A percentile compares a stretch with the other conserved stretches of the same genome.
phyloP scores from a whole-genome alignment of 1,284 basidiomycete species.

The Cystobasidium pallidum region DNA sequence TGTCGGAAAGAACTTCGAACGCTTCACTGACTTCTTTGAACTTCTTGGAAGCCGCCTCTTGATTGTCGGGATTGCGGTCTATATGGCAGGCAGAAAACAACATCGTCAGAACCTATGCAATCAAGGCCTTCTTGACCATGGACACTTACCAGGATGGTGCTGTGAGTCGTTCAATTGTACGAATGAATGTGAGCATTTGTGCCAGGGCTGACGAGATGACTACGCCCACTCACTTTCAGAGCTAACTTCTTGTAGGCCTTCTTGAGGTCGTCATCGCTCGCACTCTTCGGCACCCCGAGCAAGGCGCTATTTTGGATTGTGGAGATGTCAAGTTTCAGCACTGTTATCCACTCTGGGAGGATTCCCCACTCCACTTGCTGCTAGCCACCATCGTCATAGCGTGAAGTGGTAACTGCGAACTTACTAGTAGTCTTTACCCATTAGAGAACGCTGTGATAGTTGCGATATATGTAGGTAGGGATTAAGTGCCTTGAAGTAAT shows the following conservation, averaged over 20 bases:
- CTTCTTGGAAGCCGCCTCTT: conserved; percentile 81
- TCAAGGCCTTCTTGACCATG: background rate
- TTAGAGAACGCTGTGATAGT: background rate
- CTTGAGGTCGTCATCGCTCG: conserved; percentile 80
- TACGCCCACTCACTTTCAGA: conserved; percentile 20
- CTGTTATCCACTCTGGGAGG: background rate
- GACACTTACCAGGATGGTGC: conserved; percentile 26
- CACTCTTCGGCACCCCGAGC: conserved; percentile 72
- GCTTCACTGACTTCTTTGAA: conserved; percentile 96
- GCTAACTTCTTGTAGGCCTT: conserved; percentile 57
- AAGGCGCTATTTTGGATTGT: conserved; percentile 52
- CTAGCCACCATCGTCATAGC: background rate
- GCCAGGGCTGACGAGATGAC: background rate
- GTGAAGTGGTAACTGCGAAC: background rate
- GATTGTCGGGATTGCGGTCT: conserved; percentile 77
- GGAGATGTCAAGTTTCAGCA: background rate
- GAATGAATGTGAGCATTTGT: background rate
- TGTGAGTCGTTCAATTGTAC: background rate
- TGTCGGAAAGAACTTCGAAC: conserved; percentile 71
- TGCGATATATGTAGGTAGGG: too few species aligned
- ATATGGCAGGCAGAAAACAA: conserved; percentile 67
- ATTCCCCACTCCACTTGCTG: background rate
- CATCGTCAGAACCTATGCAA: background rate
- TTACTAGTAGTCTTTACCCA: conserved; percentile 40
- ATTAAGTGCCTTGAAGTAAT: too few species aligned